phyloP scores from a whole-genome alignment of 1,284 basidiomycete genomes.

The Ustilago trichophora region DNA sequence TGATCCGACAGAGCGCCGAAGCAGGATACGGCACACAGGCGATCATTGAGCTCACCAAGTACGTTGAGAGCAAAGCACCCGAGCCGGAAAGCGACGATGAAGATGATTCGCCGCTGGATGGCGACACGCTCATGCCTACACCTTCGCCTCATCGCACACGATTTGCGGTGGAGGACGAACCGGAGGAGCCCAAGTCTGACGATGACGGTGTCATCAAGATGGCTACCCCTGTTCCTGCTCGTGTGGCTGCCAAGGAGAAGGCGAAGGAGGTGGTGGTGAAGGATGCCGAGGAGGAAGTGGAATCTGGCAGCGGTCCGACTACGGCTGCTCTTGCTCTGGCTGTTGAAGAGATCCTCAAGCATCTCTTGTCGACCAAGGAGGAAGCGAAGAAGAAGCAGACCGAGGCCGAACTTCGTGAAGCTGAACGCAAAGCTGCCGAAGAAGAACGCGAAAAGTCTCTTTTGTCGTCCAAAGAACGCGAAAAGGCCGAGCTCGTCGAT shows the following conservation, averaged over 20 bases:
- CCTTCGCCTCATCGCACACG: constrained; percentile 30
- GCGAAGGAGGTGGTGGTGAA: constrained; percentile 6
- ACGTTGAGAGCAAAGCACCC: constrained; percentile 37
- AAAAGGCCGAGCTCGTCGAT: constrained; percentile 50
- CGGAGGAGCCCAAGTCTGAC: constrained; percentile 14
- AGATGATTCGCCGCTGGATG: constrained; percentile 12
- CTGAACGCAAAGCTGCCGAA: constrained; percentile 25
- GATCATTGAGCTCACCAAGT: constrained; percentile 38
- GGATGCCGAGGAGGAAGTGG: not conserved
- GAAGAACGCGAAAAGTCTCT: constrained; percentile 21
- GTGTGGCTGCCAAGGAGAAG: constrained; percentile 12
- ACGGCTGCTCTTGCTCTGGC: constrained; percentile 50
- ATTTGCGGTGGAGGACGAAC: constrained; percentile 25
- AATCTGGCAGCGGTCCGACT: constrained; percentile 12
- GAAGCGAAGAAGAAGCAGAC: constrained; percentile 40
- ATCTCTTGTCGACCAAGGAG: constrained; percentile 55
- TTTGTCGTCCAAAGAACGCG: constrained; percentile 29
- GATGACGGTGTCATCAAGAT: constrained; percentile 15
- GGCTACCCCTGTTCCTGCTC: constrained; percentile 28
- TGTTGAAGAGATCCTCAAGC: constrained; percentile 62
- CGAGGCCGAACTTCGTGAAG: constrained; percentile 29
- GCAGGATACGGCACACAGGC: constrained; percentile 50
- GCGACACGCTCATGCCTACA: constrained; percentile 31
- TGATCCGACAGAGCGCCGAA: constrained; percentile 39
- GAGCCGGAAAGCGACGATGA: constrained; percentile 5